These are phyloP conservation scores for Teratosphaeria epicoccoides DNA, from an alignment of 2,329 filamentous ascomycete genomes.

Conservation along the genomic window DNA sequence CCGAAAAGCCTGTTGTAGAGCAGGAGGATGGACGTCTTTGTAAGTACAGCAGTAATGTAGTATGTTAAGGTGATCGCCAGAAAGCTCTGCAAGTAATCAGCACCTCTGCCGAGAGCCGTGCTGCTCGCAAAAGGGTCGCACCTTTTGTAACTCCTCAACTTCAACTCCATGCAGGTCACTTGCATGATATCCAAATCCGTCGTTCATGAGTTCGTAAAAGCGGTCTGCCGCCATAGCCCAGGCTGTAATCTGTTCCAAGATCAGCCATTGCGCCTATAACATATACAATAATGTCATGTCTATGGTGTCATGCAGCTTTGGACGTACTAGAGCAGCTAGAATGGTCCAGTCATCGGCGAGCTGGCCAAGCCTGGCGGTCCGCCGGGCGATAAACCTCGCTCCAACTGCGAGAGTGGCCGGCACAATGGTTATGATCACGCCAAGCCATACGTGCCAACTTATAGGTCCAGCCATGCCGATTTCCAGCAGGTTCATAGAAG, in stretches of 20 bases:
- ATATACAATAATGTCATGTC: not conserved
- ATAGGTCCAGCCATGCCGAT: not conserved
- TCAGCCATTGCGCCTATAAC: not conserved
- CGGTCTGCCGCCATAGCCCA: not conserved
- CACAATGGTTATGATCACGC: not conserved
- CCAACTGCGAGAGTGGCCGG: not conserved
- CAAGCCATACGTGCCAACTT: not conserved
- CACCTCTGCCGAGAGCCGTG: not conserved
- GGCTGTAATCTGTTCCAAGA: not conserved
- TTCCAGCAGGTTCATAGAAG: not conserved
- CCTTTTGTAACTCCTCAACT: not conserved
- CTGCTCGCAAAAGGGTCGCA: not conserved
- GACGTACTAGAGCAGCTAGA: not conserved
- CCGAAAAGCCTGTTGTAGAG: constrained; percentile 40
- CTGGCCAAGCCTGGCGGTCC: not conserved
- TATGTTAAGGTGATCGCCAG: not conserved
- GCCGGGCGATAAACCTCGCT: not conserved
- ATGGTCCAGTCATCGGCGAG: not conserved
- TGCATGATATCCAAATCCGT: not conserved
- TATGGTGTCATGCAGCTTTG: not conserved
- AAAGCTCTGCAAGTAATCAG: not conserved
- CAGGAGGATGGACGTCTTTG: constrained; percentile 38
- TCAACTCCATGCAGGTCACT: not conserved
- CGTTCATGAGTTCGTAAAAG: not conserved
- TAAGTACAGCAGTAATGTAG: constrained; percentile 25